Base-by-base conservation (phyloP, 768 basidiomycete genomes). In the Grammothele lineata region DNA sequence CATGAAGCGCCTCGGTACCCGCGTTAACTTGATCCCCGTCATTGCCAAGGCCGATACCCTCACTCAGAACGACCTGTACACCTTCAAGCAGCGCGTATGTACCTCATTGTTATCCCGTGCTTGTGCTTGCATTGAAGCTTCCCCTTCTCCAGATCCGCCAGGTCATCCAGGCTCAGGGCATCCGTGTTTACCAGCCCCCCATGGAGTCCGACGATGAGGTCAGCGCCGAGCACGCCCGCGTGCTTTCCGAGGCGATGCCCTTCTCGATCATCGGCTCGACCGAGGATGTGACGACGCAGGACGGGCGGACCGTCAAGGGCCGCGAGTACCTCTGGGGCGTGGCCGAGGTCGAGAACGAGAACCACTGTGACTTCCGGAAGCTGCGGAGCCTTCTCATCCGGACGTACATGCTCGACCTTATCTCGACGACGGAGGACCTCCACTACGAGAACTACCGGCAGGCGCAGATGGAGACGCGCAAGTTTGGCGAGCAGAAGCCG, bases 241-340 rank as follows among this genome's bases (percentile, higher is more conserved):
- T 83, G 54, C 81, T 98, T 52, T 73, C 78, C n/a, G 83, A 90
- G 15, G 91, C 93, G 12, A 95, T 96, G 71, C 96, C 96, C 0
- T 98, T 97, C 74, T 96, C 94, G 18, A 97, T 99, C 68, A 98
- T 99, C 60, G 96, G 96, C 25, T 92, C 88, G 19, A 97, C 91
- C 0, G 85, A 94, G 62, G 95, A 99, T 56, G 95, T 99, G 38
- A 79, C 80, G 59, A 97, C 92, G 3, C 70, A 76, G 19, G 95
- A 98, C 63, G 96, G 96, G 10, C 82, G 93, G 47, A 69, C 81
- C 26, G 96, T 99, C 63, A 98, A 98, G 70, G 96, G 96, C 37
- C 85, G 96, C 59, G 91, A 98, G 68, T 99, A 99, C 65, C 82
- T 95, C 12, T 99, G 96, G 96, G 96, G 96, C 76, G 93, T 99